These are phyloP conservation scores for Diospyros lotus DNA, from an alignment of 148 eudicot species.

Conservation along the genomic window DNA sequence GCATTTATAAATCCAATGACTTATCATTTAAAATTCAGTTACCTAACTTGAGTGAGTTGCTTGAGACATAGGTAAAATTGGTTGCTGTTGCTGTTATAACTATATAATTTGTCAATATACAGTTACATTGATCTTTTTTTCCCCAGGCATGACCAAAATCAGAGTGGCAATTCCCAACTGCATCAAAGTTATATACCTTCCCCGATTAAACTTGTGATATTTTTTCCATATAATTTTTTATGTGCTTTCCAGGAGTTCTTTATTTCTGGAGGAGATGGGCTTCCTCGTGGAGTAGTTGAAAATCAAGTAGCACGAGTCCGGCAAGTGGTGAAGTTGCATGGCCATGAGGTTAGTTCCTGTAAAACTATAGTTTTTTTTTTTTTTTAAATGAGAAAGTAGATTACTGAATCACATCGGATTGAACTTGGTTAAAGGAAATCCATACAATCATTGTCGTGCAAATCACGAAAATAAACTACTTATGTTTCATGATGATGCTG, in stretches of 20 bases:
- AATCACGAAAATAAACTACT: not conserved
- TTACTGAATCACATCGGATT: constrained; percentile 1
- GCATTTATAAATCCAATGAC: not conserved
- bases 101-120: not conserved
- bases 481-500: not conserved
- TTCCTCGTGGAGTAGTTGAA: constrained; percentile 98
- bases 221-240: not conserved
- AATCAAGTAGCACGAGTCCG: constrained; percentile 78
- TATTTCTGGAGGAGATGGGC: constrained; percentile 98
- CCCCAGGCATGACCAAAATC: not conserved
- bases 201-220: not conserved
- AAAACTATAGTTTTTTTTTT: not conserved
- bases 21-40: not conserved
- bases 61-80: no score
- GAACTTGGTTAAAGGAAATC: not conserved
- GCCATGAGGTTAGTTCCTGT: constrained; percentile 70
- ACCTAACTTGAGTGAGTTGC: not conserved
- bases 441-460: not conserved
- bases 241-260: constrained; percentile 71
- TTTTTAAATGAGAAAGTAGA: not conserved
- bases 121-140: not conserved
- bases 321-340: constrained; percentile 67
- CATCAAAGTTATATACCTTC: not conserved
- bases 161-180: not conserved
- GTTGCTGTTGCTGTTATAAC: no score